Evolutionary conservation across 1,139 yeast species (phyloP), one percentile per base, ranked within the genome.

Genomic region (Kurtzmaniella quercitrusa): DNA sequence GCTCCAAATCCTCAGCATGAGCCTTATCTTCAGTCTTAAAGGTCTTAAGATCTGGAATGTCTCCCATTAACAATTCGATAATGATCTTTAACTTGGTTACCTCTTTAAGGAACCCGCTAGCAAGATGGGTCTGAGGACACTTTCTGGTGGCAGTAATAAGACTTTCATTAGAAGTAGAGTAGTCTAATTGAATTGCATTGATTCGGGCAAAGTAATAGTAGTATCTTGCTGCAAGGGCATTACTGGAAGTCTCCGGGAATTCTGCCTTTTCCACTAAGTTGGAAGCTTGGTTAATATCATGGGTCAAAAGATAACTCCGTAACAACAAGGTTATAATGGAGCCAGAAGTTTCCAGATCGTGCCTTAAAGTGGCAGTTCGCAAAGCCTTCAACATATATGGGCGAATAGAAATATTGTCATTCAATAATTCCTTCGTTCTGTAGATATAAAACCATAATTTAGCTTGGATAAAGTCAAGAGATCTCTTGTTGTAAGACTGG

Each of bases 1-100:
- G 96, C 49, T 73, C 77, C 48, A 90, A 74, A 50, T 60, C 58
- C 21, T 66, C 66, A 2, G 85, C 70, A 46, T 73, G 71, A 50
- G 78, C 81, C 54, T 43, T 68, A 38, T 70, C 68, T 10, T 76
- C 69, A 56, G 85, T 85, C 57, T 81, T 81, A 74, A 94, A 93
- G 38, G 80, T 78, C 43, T 89, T 77, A 51, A 94, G 74, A 57
- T 89, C 96, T n/a, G 98, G 98, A 55, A 94, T 86, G 57, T 93
- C 98, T 43, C 99, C 98, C 82, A 93, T 91, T 53, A 94, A 78
- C 56, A 94, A 74, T 66, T 94, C 97, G 57, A 93, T 88, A 45
- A 91, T 77, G 50, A 93, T 85, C 59, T 83, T 86, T 53, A 94
- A 77, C 68, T 94, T 94, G 54, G 93, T 84, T 5, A 97, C 95